phyloP scores from a whole-genome alignment of 768 basidiomycete species.

The Flagelloscypha sp. region DNA sequence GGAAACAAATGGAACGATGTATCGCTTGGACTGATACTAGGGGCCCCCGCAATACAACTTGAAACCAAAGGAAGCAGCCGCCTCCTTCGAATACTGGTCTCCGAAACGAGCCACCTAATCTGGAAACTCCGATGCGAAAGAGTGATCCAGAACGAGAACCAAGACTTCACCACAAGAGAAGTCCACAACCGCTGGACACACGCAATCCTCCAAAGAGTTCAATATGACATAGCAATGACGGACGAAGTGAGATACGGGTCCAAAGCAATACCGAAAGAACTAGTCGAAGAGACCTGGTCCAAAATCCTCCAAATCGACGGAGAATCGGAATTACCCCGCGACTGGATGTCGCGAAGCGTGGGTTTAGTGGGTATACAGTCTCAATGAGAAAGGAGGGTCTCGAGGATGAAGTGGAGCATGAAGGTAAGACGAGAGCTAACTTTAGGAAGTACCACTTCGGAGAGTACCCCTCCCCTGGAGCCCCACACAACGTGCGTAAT shows the following conservation, averaged over 20 bases:
- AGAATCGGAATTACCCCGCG: slow-evolving; percentile 6
- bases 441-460: too few species aligned
- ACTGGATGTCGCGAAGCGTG: slow-evolving; percentile 11
- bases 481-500: slow-evolving; percentile 11
- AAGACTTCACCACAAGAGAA: neutral
- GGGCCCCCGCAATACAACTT: neutral
- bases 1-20: neutral
- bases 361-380: slow-evolving; percentile 19
- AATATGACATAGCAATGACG: slow-evolving; percentile 6
- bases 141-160: slow-evolving; percentile 4
- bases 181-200: slow-evolving; percentile 9
- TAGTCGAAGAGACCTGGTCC: slow-evolving; percentile 10
- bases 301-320: slow-evolving; percentile 3
- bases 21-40: slow-evolving; percentile 6
- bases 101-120: slow-evolving; percentile 14
- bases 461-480: slow-evolving; percentile 3
- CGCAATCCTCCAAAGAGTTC: slow-evolving; percentile 7
- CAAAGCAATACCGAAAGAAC: slow-evolving; percentile 1
- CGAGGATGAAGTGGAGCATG: too few species aligned
- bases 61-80: neutral
- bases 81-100: slow-evolving; percentile 10
- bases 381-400: slow-evolving; percentile 3
- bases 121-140: slow-evolving; percentile 13
- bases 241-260: slow-evolving; percentile 4
- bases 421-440: too few species aligned